Conservation (phyloP, 768 basidiomycete genomes). For the Leccinum uliginosum region DNA sequence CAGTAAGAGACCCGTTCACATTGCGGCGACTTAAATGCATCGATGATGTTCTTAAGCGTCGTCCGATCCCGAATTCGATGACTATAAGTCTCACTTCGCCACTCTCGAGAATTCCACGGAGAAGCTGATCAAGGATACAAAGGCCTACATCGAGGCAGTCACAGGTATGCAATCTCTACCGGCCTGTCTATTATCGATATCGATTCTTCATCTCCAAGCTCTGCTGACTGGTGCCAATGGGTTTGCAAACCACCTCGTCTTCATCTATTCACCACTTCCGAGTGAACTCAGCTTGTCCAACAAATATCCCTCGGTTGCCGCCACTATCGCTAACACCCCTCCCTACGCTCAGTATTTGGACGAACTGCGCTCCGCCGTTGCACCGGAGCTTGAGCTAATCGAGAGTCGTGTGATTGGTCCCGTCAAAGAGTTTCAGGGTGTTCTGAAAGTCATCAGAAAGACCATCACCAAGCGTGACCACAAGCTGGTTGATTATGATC, state of each 20-base stretch:
- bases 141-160: constrained; percentile 81
- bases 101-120: constrained; percentile 77
- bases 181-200: background rate
- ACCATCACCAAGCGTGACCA: constrained; percentile 95
- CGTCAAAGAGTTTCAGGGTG: constrained; percentile 80
- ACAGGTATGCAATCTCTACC: constrained; percentile 39
- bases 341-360: constrained; percentile 72
- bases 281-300: constrained; percentile 77
- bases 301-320: constrained; percentile 72
- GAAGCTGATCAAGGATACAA: constrained; percentile 90
- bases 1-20: constrained; percentile 26
- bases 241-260: constrained; percentile 59
- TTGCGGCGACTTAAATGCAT: background rate
- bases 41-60: constrained; percentile 48
- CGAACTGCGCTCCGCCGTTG: constrained; percentile 72
- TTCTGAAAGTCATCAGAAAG: constrained; percentile 89
- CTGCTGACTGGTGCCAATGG: constrained; percentile 64
- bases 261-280: constrained; percentile 59
- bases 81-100: constrained; percentile 74
- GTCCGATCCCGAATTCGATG: constrained; percentile 85
- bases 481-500: constrained; percentile 95
- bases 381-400: constrained; percentile 93
- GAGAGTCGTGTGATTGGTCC: constrained; percentile 82
- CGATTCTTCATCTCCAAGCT: constrained; percentile 33
- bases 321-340: constrained; percentile 75